Evolutionary conservation across 345 rosid genomes (phyloP), one percentile per base, ranked within the genome.

Genomic region (Leavenworthia alabamica): DNA sequence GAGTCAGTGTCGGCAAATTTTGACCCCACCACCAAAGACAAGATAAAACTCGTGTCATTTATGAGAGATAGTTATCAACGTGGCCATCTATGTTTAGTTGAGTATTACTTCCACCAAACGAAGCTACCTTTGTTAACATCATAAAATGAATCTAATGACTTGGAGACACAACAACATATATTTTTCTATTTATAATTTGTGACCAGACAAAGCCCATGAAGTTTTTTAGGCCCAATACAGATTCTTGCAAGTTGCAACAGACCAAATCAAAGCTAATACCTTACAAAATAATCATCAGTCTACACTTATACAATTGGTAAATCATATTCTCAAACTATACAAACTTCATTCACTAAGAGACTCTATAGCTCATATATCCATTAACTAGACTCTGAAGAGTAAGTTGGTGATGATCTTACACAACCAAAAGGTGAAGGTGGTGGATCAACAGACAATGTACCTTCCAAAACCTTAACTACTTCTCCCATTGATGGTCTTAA

Each of bases 401-500:
- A 69, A 28, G 33, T 17, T 22, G 73, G 71, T 1, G 70, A 71
- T 43, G 73, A 59, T 56, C 64, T 77, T 44, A 36, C 55, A 51
- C 67, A 45, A 27, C 20, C 55, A 60, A 78, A 85, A 20, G 90
- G 90, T 6, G 83, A 77, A 1, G 95, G 95, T 0, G 95, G 81
- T 8, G 84, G 83, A 75, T 90, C 97, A 16, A 85, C 95, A 0
- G 78, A 57, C 77, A 83, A 43, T 35, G 85, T 78, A 4, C 97
- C 97, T 66, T 86, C 95, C 59, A 89, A 56, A 44, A 86, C 93
- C 72, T 82, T 85, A 41, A 86, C 81, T 11, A 81, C 88, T 83
- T 90, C 95, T 0, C 71, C 81, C 86, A 85, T 85, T 1, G 86
- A 78, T 23, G 95, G 97, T 76, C 89, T 90, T 73, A 83, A 47